Base-by-base conservation (phyloP, 1,139 yeast genomes). In the Hyphopichia pseudoburtonii region DNA sequence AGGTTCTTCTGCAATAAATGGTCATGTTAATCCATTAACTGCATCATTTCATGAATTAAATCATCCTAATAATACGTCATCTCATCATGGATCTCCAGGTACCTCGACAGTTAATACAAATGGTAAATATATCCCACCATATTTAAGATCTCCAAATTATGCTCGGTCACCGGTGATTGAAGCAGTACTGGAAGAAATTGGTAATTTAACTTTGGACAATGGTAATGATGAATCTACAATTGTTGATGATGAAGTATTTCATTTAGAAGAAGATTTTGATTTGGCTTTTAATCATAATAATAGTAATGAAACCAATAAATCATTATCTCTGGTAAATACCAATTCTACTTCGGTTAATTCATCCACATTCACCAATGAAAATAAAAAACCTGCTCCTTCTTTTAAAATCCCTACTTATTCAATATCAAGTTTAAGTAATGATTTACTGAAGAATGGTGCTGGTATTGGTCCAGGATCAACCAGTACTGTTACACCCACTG, bases 71-170 rank as follows among this genome's bases (percentile, higher is more conserved):
- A 21, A 17, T 17, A 18, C n/a, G 10, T 10, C 23, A n/a, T 14
- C 27, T 3, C 11, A 17, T 17, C 28, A 19, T 18, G 34, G 29
- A 22, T 22, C 28, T 27, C 36, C 36, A n/a, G 29, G 32, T 16
- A 23, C 22, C 7, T 14, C 36, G n/a, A 17, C 16, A 3, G 12
- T 22, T 17, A 25, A 18, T 35, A 17, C 26, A 11, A 37, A 38
- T 36, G 74, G 73, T 8, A 70, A 70, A 45, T 71, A 71, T 41
- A 53, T 69, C 23, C 77, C 77, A 17, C 77, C 77, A 19, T 66
- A 61, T 41, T 57, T 71, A 50, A 56, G 76, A 40, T 68, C 74
- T 2, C 76, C 76, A 1, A 52, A 48, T 24, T 56, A 53, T 37
- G 48, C 47, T 27, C 60, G 56, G 42, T 65, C 73, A 4, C 72